A percentile compares a stretch with the other conserved stretches of the same genome.
These are phyloP conservation scores for Purpureocillium takamizusanense DNA, from an alignment of 2,329 filamentous ascomycete genomes.

Conservation along the genomic window DNA sequence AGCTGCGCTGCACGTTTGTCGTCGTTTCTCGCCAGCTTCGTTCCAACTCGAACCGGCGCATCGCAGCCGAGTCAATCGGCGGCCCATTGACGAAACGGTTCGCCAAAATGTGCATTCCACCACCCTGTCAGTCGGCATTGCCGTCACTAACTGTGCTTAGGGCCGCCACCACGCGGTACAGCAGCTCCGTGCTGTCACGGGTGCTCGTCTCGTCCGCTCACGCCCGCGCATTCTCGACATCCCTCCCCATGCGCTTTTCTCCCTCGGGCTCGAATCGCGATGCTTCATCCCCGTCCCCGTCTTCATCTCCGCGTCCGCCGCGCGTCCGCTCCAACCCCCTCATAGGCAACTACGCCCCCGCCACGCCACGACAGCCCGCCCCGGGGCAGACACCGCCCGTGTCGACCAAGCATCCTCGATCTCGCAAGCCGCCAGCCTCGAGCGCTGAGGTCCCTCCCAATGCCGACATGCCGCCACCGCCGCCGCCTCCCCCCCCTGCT, in stretches of 20 bases:
- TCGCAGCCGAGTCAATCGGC: not conserved
- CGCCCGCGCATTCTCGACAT: conserved; percentile 22
- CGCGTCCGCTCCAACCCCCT: conserved; percentile 18
- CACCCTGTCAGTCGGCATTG: not conserved
- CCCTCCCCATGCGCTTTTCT: conserved; percentile 15
- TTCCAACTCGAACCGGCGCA: not conserved
- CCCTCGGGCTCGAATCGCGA: conserved; percentile 5
- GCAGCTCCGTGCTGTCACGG: conserved; percentile 22
- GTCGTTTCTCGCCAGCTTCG: no score
- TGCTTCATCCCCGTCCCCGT: conserved; percentile 1
- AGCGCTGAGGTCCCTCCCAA: conserved; percentile 4
- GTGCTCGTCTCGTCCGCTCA: conserved; percentile 12
- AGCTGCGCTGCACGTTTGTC: no score
- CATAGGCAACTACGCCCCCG: conserved; percentile 15
- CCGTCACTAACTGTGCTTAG: conserved; percentile 9
- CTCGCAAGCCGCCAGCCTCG: conserved; percentile 3
- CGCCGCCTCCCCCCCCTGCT: conserved; percentile 10
- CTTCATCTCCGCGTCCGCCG: conserved; percentile 4
- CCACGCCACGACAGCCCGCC: conserved; percentile 6
- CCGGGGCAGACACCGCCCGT: conserved; percentile 4
- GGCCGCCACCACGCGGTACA: conserved; percentile 16
- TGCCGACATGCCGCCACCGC: conserved; percentile 11
- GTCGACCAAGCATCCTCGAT: conserved; percentile 4
- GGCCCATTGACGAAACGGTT: not conserved
- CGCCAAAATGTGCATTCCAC: conserved; percentile 11